Evolutionary conservation across 2,329 filamentous ascomycete species (phyloP), one percentile per base, ranked within the genome.

Genomic region (Colletotrichum sp.): DNA sequence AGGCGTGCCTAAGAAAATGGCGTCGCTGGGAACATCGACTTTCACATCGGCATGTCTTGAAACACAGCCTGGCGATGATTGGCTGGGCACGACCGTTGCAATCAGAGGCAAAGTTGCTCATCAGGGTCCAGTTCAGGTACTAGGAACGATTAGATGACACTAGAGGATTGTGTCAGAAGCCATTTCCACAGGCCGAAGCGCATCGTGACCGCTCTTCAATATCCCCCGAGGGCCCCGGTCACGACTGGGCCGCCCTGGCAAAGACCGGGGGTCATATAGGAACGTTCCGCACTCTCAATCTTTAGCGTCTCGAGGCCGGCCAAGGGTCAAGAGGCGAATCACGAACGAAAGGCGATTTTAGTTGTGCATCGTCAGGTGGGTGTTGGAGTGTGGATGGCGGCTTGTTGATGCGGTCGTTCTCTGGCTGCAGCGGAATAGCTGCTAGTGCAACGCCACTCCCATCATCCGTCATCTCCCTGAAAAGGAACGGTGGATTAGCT

Each of bases 401-500:
- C 59, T 72, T 60, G 60, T 55, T 55, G 72, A 66, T 52, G 24
- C 67, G 24, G 30, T 75, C 16, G 59, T 71, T 57, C 32, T 71
- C 61, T 74, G 74, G 76, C 74, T 74, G 74, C 67, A 71, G 74
- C 74, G 74, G 76, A 77, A 77, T 52, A 39, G 39, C 39, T 64
- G 67, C 67, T 77, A 77, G 76, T 36, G 61, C 74, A 57, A 64
- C 76, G 76, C 74, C 76, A 77, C 76, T 74, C 74, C 76, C 71
- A 77, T 71, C 63, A 77, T 74, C 76, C 76, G 71, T 77, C 76
- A 77, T 77, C 76, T 77, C 74, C 74, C 67, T 68, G 70, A 73
- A 77, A 76, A 71, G 74, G 67, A 77, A 74, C 66, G 69, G 71
- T 74, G 76, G 66, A 65, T 67, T 73, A 74, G 21, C 36, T 70